These are phyloP conservation scores for Chlamydomonas schloesseri DNA, from an alignment of 139 green algal species.

Conservation along the genomic window DNA sequence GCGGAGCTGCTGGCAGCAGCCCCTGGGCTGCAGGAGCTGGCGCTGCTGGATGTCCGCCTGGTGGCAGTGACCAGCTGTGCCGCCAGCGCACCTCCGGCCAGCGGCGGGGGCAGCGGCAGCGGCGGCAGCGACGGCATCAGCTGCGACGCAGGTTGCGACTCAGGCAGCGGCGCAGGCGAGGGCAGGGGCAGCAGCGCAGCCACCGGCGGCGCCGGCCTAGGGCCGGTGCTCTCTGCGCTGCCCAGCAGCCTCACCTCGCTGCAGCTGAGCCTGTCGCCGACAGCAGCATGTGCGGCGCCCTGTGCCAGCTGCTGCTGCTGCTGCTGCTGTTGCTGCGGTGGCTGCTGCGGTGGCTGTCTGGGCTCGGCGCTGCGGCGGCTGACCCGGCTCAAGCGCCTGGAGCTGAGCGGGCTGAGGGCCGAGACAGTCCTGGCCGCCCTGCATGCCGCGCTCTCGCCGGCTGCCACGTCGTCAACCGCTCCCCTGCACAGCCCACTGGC, in stretches of 20 bases:
- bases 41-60: not conserved
- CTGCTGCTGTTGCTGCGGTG: not conserved
- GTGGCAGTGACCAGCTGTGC: too few relatives aligned
- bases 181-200: too few relatives aligned
- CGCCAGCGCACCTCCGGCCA: not conserved
- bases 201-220: not conserved
- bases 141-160: too few relatives aligned
- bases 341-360: not conserved
- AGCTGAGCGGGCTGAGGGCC: not conserved
- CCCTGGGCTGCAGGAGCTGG: constrained; percentile 8
- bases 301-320: too few relatives aligned
- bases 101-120: not conserved
- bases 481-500: too few relatives aligned
- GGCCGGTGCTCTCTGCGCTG: not conserved
- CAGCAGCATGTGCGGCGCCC: too few relatives aligned
- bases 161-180: too few relatives aligned
- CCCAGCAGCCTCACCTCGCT: not conserved
- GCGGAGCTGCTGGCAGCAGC: not conserved
- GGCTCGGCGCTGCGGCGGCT: not conserved
- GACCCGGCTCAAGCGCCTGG: not conserved
- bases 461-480: too few relatives aligned
- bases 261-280: not conserved
- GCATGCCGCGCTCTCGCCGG: not conserved
- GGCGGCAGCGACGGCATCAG: not conserved
- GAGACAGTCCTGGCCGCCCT: not conserved